A percentile compares a stretch with the other conserved stretches of the same genome.
Evolutionary conservation across 2,329 filamentous ascomycete genomes (phyloP).

Genomic region (Aspergillus ochraceoroseus): DNA sequence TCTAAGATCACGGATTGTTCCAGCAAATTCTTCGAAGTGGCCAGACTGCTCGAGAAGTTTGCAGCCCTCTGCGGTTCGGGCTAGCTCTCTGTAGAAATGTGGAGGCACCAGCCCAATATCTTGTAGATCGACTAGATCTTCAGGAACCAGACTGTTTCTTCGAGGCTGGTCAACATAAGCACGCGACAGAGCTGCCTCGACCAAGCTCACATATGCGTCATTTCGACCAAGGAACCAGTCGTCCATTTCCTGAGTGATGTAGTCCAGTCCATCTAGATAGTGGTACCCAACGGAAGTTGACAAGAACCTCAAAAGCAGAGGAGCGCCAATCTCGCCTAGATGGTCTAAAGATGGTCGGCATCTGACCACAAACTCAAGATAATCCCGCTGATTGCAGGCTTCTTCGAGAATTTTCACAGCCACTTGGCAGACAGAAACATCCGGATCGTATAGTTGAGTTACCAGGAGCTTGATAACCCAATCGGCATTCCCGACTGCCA

Average conservation of each 20-base stretch:
- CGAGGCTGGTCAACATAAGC: constrained; percentile 60
- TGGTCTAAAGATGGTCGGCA: constrained; percentile 93
- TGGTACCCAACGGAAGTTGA: constrained; percentile 97
- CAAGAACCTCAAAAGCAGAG: constrained; percentile 82
- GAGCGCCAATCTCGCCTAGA: constrained; percentile 91
- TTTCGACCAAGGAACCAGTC: constrained; percentile 98
- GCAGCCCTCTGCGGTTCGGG: constrained; percentile 87
- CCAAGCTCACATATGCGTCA: constrained; percentile 88
- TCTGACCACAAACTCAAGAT: constrained; percentile 93
- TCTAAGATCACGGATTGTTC: constrained; percentile 80
- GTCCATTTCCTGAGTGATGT: constrained; percentile 99
- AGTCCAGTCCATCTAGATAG: constrained; percentile 92
- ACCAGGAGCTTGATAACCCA: constrained; percentile 97
- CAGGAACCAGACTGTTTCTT: constrained; percentile 48
- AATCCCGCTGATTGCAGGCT: constrained; percentile 85
- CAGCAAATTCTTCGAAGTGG: constrained; percentile 89
- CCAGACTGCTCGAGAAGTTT: constrained; percentile 85
- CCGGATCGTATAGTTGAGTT: constrained; percentile 95
- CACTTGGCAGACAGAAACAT: constrained; percentile 92
- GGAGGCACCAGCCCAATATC: constrained; percentile 68
- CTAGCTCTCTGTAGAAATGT: constrained; percentile 94
- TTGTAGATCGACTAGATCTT: constrained; percentile 57
- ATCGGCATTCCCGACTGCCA: constrained; percentile 63
- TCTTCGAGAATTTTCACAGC: constrained; percentile 97
- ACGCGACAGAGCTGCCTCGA: constrained; percentile 90